A percentile compares a stretch with the other conserved stretches of the same genome.
phyloP scores from a whole-genome alignment of 495 filamentous ascomycete genomes.

The Penicilliopsis zonata region DNA sequence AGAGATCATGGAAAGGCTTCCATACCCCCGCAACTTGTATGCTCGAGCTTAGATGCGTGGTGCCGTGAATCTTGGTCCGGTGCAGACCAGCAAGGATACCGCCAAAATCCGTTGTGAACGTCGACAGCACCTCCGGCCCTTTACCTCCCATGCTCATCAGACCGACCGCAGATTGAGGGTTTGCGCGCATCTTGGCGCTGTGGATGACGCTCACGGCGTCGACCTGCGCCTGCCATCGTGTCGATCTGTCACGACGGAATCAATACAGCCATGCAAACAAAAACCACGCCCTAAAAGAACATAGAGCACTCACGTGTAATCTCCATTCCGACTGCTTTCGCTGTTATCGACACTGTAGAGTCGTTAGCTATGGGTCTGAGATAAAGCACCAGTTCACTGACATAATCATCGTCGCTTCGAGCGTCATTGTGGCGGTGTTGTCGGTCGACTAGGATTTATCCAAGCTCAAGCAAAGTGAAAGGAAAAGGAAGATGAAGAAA shows the following conservation, averaged over 20 bases:
- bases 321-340: slow-evolving; percentile 93
- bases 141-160: slow-evolving; percentile 98
- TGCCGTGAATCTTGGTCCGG: slow-evolving; percentile 84
- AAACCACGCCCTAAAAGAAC: too few relatives aligned
- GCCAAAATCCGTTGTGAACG: slow-evolving; percentile 87
- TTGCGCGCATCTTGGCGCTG: slow-evolving; percentile 82
- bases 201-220: slow-evolving; percentile 94
- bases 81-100: slow-evolving; percentile 91
- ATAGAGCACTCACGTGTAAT: slow-evolving; percentile 55
- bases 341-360: slow-evolving; percentile 79
- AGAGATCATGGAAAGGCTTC: neutral
- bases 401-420: slow-evolving; percentile 70
- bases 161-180: slow-evolving; percentile 93
- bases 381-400: slow-evolving; percentile 23
- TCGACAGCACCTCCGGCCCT: slow-evolving; percentile 91
- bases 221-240: slow-evolving; percentile 87
- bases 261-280: neutral
- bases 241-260: slow-evolving; percentile 49
- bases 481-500: neutral
- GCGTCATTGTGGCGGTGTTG: slow-evolving; percentile 44
- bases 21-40: slow-evolving; percentile 90
- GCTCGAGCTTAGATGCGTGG: slow-evolving; percentile 74
- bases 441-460: neutral
- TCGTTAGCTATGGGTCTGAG: slow-evolving; percentile 10
- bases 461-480: neutral